These are phyloP conservation scores for Hortiboletus campestris DNA, from an alignment of 768 basidiomycete genomes.

Conservation along the genomic window DNA sequence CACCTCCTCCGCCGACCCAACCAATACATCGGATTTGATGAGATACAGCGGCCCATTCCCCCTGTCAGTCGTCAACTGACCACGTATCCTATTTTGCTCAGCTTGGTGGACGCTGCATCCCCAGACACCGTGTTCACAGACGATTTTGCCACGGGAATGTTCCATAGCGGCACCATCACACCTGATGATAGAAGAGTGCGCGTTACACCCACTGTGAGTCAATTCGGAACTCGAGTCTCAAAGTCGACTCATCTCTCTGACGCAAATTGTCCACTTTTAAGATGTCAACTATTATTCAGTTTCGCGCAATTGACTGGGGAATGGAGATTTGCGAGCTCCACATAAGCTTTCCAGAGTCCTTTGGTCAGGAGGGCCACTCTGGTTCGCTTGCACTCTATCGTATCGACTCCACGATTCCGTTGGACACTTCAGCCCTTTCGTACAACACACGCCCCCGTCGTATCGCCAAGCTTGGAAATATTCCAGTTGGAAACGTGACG, in stretches of 20 bases:
- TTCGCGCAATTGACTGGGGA: slow-evolving; percentile 16
- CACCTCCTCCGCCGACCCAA: slow-evolving; percentile 7
- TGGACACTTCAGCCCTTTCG: slow-evolving; percentile 9
- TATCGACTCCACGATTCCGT: slow-evolving; percentile 6
- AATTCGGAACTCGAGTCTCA: background rate
- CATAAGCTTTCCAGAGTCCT: slow-evolving; percentile 3
- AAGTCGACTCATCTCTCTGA: background rate
- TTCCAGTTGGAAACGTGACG: background rate
- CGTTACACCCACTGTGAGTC: slow-evolving; percentile 4
- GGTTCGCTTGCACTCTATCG: slow-evolving; percentile 7
- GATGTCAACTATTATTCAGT: slow-evolving; percentile 16
- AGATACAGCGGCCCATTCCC: slow-evolving; percentile 4
- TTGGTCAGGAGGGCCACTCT: background rate
- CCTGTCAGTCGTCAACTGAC: slow-evolving; percentile 1
- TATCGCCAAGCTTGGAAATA: slow-evolving; percentile 2
- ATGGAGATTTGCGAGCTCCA: slow-evolving; percentile 16
- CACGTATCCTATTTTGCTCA: slow-evolving; percentile 7
- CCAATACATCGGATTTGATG: slow-evolving; percentile 11
- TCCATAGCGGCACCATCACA: slow-evolving; percentile 7
- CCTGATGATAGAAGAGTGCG: slow-evolving; percentile 10
- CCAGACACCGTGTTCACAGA: slow-evolving; percentile 8
- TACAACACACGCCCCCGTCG: slow-evolving; percentile 6
- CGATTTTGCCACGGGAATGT: slow-evolving; percentile 3
- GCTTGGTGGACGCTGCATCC: slow-evolving; percentile 8
- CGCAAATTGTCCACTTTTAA: background rate